Conservation (phyloP, 148 eudicot species). For the Tetragonia tetragonoides region DNA sequence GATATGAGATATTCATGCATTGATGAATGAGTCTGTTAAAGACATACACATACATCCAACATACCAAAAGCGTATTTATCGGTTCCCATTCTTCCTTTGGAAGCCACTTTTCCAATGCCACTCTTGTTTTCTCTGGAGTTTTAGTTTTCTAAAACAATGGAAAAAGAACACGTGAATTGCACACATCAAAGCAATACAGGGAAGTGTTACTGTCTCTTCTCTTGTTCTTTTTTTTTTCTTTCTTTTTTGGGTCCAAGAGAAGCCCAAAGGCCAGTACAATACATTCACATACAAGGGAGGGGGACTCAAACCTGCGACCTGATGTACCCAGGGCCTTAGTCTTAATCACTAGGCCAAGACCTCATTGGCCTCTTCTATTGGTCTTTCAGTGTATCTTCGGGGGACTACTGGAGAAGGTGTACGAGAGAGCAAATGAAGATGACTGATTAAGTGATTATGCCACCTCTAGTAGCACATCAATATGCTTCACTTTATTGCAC, state of each 20-base stretch:
- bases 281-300: no score
- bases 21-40: neutral
- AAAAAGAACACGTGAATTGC: neutral
- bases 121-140: conserved; percentile 85
- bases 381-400: neutral
- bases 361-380: neutral
- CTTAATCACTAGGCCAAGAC: no score
- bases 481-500: no score
- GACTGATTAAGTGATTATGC: neutral
- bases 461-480: neutral
- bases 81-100: conserved; percentile 98
- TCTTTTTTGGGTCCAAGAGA: no score
- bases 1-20: neutral
- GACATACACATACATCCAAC: conserved; percentile 17
- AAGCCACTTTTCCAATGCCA: conserved; percentile 80
- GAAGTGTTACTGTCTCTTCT: no score
- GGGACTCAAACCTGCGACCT: no score
- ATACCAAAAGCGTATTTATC: conserved; percentile 92
- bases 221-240: no score
- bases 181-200: neutral
- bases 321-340: neutral
- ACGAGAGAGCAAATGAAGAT: neutral
- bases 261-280: no score
- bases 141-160: conserved; percentile 55
- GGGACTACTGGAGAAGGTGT: neutral